Evolutionary conservation across 163 green algal genomes (phyloP).

Genomic region (Chlorella variabilis): DNA sequence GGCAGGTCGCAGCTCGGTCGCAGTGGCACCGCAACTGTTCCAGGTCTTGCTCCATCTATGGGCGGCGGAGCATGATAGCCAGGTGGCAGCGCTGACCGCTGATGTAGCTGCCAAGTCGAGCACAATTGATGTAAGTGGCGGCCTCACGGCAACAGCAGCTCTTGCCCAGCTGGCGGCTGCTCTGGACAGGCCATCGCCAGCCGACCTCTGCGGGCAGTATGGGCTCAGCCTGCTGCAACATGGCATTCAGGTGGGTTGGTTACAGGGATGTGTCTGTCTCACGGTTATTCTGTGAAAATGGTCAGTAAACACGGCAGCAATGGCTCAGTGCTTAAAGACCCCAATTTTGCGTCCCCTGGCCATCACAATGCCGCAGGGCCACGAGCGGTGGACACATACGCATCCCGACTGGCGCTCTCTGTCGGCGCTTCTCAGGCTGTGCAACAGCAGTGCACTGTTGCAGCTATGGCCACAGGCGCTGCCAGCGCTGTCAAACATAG

Average conservation of each 20-base stretch:
- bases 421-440: conserved; percentile 28
- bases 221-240: neutral
- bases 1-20: neutral
- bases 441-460: conserved; percentile 37
- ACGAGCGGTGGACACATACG: conserved; percentile 28
- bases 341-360: too few species aligned
- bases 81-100: neutral
- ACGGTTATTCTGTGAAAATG: too few species aligned
- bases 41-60: conserved; percentile 22
- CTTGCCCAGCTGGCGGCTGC: conserved; percentile 16
- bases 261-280: neutral
- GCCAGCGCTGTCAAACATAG: conserved; percentile 42
- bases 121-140: neutral
- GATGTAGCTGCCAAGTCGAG: too few species aligned
- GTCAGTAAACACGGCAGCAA: too few species aligned
- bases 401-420: conserved; percentile 38
- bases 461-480: conserved; percentile 50
- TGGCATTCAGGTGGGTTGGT: neutral
- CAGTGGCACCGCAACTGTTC: neutral
- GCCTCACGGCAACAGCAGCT: neutral
- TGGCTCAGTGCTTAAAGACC: too few species aligned
- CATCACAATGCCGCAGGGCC: conserved; percentile 7
- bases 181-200: neutral
- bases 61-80: neutral
- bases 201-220: conserved; percentile 7